Base-by-base conservation (phyloP, 345 rosid species). In the Salix koriyanagi region DNA sequence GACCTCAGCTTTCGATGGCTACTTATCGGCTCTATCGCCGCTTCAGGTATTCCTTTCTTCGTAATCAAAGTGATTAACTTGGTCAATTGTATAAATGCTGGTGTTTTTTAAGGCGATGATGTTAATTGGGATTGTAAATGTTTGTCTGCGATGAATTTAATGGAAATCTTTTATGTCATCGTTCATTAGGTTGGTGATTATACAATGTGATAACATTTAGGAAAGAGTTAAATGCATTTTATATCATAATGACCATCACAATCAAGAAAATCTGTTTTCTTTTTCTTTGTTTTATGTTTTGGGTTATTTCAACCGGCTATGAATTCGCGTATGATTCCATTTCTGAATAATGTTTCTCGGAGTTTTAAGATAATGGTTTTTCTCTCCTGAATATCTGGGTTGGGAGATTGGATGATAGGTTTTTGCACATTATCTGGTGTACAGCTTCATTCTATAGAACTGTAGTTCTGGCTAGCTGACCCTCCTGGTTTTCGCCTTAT, bases 1-100 rank as follows among this genome's bases (percentile, higher is more conserved):
- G n/a, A 94, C 97, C 41, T 96, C 99, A 5, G 99, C 99, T 32
- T 96, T 96, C 76, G 99, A 96, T 71, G 98, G 98, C 3, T 94
- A 89, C 83, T 79, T 96, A 81, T 96, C 99, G 7, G 99, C 98
- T 34, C 80, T 96, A 36, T 96, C 98, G 69, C 99, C 99, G 65
- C 89, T 96, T 85, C 99, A 96, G 97, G 99, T 91, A 72, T 71
- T 82, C 54, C 72, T 30, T 19, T 4, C 67, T 19, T 4, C 67
- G 44, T 14, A 69, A 73, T 73, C 69, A 11, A 11, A 15, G 30
- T 5, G 23, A 23, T 67, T 58, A 1, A 7, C 39, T 30, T 18
- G 52, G 65, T 73, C 44, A 48, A 23, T 46, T 61, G 30, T 79
- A 34, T 32, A 75, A 70, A 61, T 61, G 72, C n/a, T 68, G 16